Evolutionary conservation across 805 yeast genomes (phyloP), one percentile per base, ranked within the genome.

Genomic region (Metschnikowia arizonensis): DNA sequence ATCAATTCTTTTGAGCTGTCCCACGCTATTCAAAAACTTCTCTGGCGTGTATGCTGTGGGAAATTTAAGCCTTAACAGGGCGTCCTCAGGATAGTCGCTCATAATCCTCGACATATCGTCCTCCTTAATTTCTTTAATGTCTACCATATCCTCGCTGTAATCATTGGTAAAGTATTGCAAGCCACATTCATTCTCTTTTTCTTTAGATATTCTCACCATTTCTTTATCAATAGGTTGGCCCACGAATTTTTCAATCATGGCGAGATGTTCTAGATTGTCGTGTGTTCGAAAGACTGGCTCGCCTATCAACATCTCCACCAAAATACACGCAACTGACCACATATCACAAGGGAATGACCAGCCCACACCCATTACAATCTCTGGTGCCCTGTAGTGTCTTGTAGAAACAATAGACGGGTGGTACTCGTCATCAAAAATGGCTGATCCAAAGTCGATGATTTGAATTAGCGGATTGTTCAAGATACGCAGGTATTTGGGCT

Each of bases 271-370:
- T 41, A 83, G 69, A 62, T 91, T 90, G 61, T 93, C 97, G 63
- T 91, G 97, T 1, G 98, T 93, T 54, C 88, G 89, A 65, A 91
- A 93, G 19, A 93, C 68, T 0, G 97, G 96, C 59, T 88, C 96
- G 23, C 99, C 99, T 15, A 95, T 88, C 31, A 87, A 82, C 40
- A 93, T 67, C 66, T 93, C 99, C 8, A 88, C 90, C 29, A 93
- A 67, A 12, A 93, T 88, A 63, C 98, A 91, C 1, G 97, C 99
- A 35, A 93, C 74, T 1, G 96, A 87, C 99, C 99, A 93, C 69
- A 91, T 72, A 63, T 93, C 99, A 63, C 98, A 91, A 1, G 97
- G 95, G 56, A 78, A 89, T 6, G 96, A 85, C 98, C 99, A 93
- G 15, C 97, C 97, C n/a, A 79, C 75, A 1, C 97, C 97, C 25